Conservation (phyloP, 2,329 filamentous ascomycete genomes). For the Neopestalotiopsis clavispora region DNA sequence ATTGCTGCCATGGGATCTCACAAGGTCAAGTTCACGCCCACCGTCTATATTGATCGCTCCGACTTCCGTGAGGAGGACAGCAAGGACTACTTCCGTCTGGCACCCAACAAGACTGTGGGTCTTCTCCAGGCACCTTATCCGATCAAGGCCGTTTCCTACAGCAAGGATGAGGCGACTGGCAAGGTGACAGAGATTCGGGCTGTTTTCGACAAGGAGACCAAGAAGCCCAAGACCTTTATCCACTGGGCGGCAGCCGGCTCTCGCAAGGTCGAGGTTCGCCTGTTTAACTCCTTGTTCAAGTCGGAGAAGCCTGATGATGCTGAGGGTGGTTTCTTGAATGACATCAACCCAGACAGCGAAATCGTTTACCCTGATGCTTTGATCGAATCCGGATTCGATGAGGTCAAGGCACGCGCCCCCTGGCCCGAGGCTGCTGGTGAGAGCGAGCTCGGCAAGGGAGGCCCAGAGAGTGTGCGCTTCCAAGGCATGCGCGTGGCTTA, state of each 20-base stretch:
- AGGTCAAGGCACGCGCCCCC: constrained; percentile 73
- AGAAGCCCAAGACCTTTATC: constrained; percentile 81
- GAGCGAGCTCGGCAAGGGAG: constrained; percentile 62
- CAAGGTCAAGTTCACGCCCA: constrained; percentile 70
- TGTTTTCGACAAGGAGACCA: constrained; percentile 71
- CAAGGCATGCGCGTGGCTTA: constrained; percentile 90
- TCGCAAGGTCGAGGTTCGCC: constrained; percentile 73
- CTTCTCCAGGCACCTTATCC: constrained; percentile 73
- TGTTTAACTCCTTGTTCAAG: constrained; percentile 86
- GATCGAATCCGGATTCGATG: constrained; percentile 82
- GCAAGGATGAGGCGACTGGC: constrained; percentile 66
- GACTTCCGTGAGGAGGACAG: constrained; percentile 78
- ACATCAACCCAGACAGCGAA: constrained; percentile 86
- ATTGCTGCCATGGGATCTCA: constrained; percentile 70
- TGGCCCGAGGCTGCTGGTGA: constrained; percentile 84
- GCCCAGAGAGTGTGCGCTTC: constrained; percentile 81
- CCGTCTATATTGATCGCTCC: constrained; percentile 81
- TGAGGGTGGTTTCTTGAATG: constrained; percentile 79
- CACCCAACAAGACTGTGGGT: constrained; percentile 75
- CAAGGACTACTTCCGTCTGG: constrained; percentile 78
- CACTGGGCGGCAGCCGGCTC: constrained; percentile 84
- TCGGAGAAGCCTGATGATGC: constrained; percentile 80
- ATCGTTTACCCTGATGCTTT: constrained; percentile 78
- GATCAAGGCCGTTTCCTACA: constrained; percentile 71
- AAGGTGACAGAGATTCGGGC: constrained; percentile 70